Evolutionary conservation across 2,329 filamentous ascomycete species (phyloP).

Genomic region (Onygenales sp.): DNA sequence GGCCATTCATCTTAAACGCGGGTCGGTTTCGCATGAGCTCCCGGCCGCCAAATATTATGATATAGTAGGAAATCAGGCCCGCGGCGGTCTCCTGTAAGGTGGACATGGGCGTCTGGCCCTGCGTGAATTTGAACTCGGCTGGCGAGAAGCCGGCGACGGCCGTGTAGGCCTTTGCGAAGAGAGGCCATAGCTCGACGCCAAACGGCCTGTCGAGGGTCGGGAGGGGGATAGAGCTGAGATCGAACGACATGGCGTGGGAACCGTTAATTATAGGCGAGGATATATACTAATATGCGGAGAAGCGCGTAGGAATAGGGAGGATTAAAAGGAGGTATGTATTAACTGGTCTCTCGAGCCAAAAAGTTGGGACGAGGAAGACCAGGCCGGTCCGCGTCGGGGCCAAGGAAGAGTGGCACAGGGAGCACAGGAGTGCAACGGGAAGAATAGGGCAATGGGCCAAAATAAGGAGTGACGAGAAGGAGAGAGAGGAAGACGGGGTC

Average conservation of each 20-base stretch:
- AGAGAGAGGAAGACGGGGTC: neutral
- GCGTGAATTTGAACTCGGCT: slow-evolving; percentile 69
- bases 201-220: slow-evolving; percentile 80
- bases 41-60: slow-evolving; percentile 77
- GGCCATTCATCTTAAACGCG: slow-evolving; percentile 68
- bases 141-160: slow-evolving; percentile 63
- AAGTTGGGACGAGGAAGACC: no score
- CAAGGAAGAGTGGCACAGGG: neutral
- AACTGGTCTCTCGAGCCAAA: no score
- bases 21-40: slow-evolving; percentile 76
- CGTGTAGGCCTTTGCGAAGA: slow-evolving; percentile 75
- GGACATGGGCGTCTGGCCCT: slow-evolving; percentile 72
- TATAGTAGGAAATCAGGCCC: slow-evolving; percentile 74
- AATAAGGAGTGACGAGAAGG: slow-evolving; percentile 5
- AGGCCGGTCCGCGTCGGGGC: neutral
- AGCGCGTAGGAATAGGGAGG: neutral
- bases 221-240: slow-evolving; percentile 19
- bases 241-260: slow-evolving; percentile 6
- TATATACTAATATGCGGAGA: neutral
- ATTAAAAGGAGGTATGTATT: neutral
- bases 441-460: neutral
- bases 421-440: neutral
- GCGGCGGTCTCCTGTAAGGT: slow-evolving; percentile 68
- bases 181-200: slow-evolving; percentile 73
- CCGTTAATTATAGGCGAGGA: neutral